Conservation (phyloP, 2,329 filamentous ascomycete species). For the Corinectria fuckeliana region DNA sequence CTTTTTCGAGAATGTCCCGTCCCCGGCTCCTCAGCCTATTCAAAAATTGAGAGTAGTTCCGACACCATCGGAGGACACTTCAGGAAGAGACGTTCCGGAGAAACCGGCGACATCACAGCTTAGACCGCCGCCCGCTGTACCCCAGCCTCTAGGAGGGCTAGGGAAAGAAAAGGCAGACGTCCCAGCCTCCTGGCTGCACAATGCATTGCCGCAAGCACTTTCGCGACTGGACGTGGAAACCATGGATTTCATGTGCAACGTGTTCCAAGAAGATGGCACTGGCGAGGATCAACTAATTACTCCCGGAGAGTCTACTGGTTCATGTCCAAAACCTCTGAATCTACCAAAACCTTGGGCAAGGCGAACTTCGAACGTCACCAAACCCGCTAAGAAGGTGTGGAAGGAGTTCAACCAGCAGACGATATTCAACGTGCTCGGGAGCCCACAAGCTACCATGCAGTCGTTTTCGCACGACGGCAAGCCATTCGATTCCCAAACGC, state of each 20-base stretch:
- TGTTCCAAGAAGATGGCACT: slow-evolving; percentile 63
- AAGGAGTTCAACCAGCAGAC: slow-evolving; percentile 68
- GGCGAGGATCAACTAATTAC: slow-evolving; percentile 51
- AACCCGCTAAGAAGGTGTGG: slow-evolving; percentile 53
- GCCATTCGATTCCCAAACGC: slow-evolving; percentile 64
- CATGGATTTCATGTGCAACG: slow-evolving; percentile 66
- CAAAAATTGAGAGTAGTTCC: slow-evolving; percentile 2
- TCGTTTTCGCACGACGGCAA: slow-evolving; percentile 63
- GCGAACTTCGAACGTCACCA: slow-evolving; percentile 3
- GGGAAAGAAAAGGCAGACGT: background rate
- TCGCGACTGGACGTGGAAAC: slow-evolving; percentile 60
- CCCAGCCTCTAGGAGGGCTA: background rate
- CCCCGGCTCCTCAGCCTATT: slow-evolving; percentile 26
- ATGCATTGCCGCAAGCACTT: slow-evolving; percentile 62
- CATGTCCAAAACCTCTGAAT: slow-evolving; percentile 23
- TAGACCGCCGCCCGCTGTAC: slow-evolving; percentile 32
- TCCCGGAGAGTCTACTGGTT: background rate
- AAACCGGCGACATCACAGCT: slow-evolving; percentile 24
- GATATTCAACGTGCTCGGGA: slow-evolving; percentile 68
- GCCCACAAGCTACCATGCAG: slow-evolving; percentile 58
- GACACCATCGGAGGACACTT: background rate
- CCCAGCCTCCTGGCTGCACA: slow-evolving; percentile 25
- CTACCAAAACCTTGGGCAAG: slow-evolving; percentile 20
- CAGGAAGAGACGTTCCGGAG: slow-evolving; percentile 24
- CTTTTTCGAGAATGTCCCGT: slow-evolving; percentile 48